phyloP scores from a whole-genome alignment of 495 filamentous ascomycete species.

The Hamigera avellanea region DNA sequence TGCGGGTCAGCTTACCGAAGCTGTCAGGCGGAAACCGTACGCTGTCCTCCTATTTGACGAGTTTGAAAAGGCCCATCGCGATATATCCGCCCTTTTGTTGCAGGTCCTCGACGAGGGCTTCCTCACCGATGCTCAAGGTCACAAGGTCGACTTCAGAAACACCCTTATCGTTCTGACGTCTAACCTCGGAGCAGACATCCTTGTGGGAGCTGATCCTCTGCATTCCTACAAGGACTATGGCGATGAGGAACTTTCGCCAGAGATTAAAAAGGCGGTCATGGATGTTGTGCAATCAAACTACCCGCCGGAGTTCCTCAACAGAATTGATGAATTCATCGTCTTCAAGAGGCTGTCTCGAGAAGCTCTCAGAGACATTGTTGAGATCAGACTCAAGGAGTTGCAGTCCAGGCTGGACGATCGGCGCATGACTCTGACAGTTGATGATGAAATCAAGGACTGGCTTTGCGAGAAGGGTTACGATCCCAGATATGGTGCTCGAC shows the following conservation, averaged over 20 bases:
- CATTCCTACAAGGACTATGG: conserved; percentile 38
- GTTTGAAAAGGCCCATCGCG: conserved; percentile 93
- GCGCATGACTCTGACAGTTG: conserved; percentile 64
- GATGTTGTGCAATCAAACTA: conserved; percentile 72
- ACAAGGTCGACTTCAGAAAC: conserved; percentile 92
- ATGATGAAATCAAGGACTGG: conserved; percentile 67
- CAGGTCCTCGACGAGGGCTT: conserved; percentile 96
- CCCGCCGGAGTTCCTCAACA: conserved; percentile 90
- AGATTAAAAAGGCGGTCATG: conserved; percentile 69
- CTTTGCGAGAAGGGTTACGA: conserved; percentile 83
- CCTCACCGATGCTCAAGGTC: conserved; percentile 88
- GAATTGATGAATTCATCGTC: conserved; percentile 93
- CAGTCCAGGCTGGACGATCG: conserved; percentile 76
- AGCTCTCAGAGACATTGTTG: conserved; percentile 83
- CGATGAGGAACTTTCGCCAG: conserved; percentile 52
- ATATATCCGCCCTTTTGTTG: conserved; percentile 86
- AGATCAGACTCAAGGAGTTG: conserved; percentile 79
- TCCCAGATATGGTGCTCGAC: conserved; percentile 83
- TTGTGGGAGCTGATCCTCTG: conserved; percentile 32
- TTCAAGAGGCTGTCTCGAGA: conserved; percentile 72
- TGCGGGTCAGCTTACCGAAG: conserved; percentile 91
- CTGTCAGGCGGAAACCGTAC: conserved; percentile 89
- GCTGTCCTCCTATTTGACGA: conserved; percentile 93
- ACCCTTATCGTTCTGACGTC: conserved; percentile 94
- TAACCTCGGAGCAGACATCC: conserved; percentile 57